Conservation (phyloP, 805 yeast species). For the Candida taoyuanica region DNA sequence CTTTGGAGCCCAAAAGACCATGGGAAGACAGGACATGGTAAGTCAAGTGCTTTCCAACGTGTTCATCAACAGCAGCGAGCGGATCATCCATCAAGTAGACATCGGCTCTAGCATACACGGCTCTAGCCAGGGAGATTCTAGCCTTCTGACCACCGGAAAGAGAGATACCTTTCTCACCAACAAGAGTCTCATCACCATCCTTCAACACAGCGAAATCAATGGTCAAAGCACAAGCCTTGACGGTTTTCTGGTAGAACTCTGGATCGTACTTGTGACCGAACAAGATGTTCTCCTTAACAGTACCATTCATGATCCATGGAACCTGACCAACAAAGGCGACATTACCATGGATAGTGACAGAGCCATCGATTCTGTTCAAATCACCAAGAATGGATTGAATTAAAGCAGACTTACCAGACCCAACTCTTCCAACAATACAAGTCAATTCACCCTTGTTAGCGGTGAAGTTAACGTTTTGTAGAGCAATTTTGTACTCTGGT, state of each 20-base stretch:
- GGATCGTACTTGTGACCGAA: conserved; percentile 86
- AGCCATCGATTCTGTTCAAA: conserved; percentile 69
- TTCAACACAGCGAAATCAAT: conserved; percentile 77
- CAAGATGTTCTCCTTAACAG: conserved; percentile 83
- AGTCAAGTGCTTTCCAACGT: conserved; percentile 84
- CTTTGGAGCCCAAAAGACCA: conserved; percentile 71
- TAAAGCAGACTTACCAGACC: conserved; percentile 83
- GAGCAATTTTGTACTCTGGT: conserved; percentile 64
- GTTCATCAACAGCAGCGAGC: conserved; percentile 95
- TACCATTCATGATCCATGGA: conserved; percentile 97
- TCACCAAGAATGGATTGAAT: conserved; percentile 81
- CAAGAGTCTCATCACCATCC: conserved; percentile 87
- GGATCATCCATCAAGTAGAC: conserved; percentile 89
- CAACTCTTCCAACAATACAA: conserved; percentile 88
- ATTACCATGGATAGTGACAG: conserved; percentile 65
- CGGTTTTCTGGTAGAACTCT: conserved; percentile 72
- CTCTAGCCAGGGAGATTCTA: conserved; percentile 88
- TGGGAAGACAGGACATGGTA: conserved; percentile 76
- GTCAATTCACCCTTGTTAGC: conserved; percentile 74
- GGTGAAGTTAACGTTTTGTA: conserved; percentile 54
- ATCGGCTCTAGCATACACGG: conserved; percentile 93
- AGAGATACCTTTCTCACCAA: conserved; percentile 96
- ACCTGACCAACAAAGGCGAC: conserved; percentile 89
- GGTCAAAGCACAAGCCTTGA: conserved; percentile 82
- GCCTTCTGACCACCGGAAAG: conserved; percentile 98